Percentiles rank a stretch among this genome's conserved stretches.
phyloP scores from a whole-genome alignment of 371 early-diverging fungal species.

The Mucor racemosus region DNA sequence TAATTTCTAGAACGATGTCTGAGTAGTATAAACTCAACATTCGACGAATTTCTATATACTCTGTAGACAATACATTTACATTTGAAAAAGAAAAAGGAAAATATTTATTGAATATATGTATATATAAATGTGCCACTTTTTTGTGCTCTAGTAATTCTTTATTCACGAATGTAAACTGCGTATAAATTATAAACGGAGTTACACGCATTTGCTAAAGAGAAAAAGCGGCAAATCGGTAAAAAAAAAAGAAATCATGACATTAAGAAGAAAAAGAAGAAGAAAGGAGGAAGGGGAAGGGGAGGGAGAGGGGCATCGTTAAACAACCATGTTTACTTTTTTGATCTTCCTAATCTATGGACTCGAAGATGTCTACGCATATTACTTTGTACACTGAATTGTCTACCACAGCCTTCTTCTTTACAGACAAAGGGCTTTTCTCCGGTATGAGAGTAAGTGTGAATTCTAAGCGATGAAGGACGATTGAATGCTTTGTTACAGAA shows the following conservation, averaged over 20 bases:
- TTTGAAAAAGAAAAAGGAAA: no score
- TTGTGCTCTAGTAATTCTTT: no score
- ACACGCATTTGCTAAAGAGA: background rate
- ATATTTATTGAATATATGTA: no score
- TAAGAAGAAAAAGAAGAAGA: background rate
- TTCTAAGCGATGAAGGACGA: constrained; percentile 54
- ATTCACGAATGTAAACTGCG: no score
- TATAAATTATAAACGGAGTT: no score
- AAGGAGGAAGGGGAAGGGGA: background rate
- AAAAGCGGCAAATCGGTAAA: constrained; percentile 21
- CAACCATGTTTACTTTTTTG: constrained; percentile 13
- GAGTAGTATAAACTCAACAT: no score
- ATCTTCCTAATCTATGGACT: constrained; percentile 48
- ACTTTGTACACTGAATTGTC: constrained; percentile 74
- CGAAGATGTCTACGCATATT: constrained; percentile 75
- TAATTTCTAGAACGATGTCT: no score
- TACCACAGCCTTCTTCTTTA: constrained; percentile 63
- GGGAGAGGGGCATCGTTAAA: background rate
- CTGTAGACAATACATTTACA: no score
- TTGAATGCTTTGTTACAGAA: constrained; percentile 42
- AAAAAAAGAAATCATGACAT: background rate
- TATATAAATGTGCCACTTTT: no score
- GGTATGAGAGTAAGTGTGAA: constrained; percentile 76
- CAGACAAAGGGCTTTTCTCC: constrained; percentile 79
- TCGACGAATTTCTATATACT: no score